A percentile compares a stretch with the other conserved stretches of the same genome.
phyloP scores from a whole-genome alignment of 352 stramenopile genomes.

The Elongisporangium undulatum region DNA sequence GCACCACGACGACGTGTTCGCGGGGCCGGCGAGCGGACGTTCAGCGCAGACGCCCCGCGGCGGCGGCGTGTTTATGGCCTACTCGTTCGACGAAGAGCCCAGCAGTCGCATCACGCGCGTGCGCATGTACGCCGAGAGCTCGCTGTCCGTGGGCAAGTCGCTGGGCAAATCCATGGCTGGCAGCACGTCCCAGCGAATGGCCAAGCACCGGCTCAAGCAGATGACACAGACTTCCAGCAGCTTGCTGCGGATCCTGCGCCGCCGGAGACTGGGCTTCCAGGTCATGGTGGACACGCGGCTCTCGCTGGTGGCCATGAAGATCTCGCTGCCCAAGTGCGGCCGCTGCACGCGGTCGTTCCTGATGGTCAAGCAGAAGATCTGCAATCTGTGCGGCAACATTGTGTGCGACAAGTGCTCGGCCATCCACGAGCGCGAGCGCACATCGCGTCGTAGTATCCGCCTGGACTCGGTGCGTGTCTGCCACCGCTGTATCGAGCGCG shows the following conservation, averaged over 20 bases:
- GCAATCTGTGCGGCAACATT: slow-evolving; percentile 40
- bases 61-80: slow-evolving; percentile 31
- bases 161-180: slow-evolving; percentile 1
- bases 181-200: slow-evolving; percentile 15
- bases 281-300: slow-evolving; percentile 20
- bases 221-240: slow-evolving; percentile 20
- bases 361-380: slow-evolving; percentile 26
- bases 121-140: slow-evolving; percentile 20
- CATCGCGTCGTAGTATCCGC: neutral
- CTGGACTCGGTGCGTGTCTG: slow-evolving; percentile 21
- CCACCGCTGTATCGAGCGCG: slow-evolving; percentile 26
- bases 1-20: slow-evolving; percentile 12
- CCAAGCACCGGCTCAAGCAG: slow-evolving; percentile 15
- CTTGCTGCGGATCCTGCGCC: slow-evolving; percentile 33
- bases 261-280: slow-evolving; percentile 34
- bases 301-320: slow-evolving; percentile 7
- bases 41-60: slow-evolving; percentile 22
- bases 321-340: slow-evolving; percentile 24
- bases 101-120: slow-evolving; percentile 16
- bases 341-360: slow-evolving; percentile 31
- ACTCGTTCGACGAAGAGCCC: slow-evolving; percentile 3
- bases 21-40: slow-evolving; percentile 7
- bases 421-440: slow-evolving; percentile 23
- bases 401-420: slow-evolving; percentile 42
- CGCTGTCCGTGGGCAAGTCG: neutral